Conservation (phyloP, 768 basidiomycete species). For the Tylopilus felleus region DNA sequence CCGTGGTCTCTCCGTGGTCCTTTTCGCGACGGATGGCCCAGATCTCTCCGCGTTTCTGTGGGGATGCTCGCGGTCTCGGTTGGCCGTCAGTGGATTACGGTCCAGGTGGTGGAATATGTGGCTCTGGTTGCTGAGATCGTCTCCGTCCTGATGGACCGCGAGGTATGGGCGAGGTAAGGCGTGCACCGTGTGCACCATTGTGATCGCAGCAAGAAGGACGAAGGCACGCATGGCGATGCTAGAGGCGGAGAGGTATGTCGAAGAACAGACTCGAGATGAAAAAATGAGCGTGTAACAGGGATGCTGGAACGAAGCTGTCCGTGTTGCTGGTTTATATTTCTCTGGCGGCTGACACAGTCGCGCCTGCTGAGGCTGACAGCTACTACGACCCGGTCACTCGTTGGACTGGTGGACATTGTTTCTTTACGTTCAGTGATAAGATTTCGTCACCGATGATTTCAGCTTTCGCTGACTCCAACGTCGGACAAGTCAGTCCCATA, state of each 20-base stretch:
- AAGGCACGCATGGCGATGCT: conserved; percentile 28
- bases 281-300: neutral
- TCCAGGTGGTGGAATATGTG: conserved; percentile 30
- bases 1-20: neutral
- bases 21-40: neutral
- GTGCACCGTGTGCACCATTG: conserved; percentile 13
- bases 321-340: conserved; percentile 15
- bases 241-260: conserved; percentile 8
- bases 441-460: neutral
- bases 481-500: neutral
- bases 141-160: conserved; percentile 9
- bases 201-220: conserved; percentile 26
- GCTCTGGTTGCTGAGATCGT: conserved; percentile 19
- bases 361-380: conserved; percentile 18
- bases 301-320: neutral
- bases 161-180: conserved; percentile 28
- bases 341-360: conserved; percentile 22
- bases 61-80: conserved; percentile 8
- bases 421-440: neutral
- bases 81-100: conserved; percentile 27
- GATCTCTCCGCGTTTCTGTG: neutral
- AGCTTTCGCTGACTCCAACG: neutral
- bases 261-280: conserved; percentile 3
- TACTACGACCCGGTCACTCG: neutral
- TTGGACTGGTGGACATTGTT: neutral